A percentile compares a stretch with the other conserved stretches of the same genome.
Evolutionary conservation across 2,329 filamentous ascomycete species (phyloP).

Genomic region (Colletotrichum zoysiae): DNA sequence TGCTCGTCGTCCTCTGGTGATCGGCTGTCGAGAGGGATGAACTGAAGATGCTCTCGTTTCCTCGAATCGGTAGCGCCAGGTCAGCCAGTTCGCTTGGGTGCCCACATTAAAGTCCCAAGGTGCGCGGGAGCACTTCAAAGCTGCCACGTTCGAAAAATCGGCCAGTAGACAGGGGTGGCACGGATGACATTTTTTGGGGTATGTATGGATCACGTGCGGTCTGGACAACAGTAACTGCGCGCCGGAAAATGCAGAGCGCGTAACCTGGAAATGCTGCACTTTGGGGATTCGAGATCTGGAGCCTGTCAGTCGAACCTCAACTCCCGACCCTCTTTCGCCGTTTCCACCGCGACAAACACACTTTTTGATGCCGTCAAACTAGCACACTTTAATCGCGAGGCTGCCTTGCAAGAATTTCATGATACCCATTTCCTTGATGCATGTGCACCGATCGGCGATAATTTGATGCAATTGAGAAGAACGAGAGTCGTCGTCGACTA

Average conservation of each 20-base stretch:
- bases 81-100: conserved; percentile 35
- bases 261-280: conserved; percentile 5
- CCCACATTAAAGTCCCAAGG: conserved; percentile 41
- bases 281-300: conserved; percentile 5
- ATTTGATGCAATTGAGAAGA: conserved; percentile 24
- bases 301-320: neutral
- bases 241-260: conserved; percentile 27
- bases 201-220: conserved; percentile 36
- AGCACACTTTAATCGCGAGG: neutral
- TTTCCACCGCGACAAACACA: neutral
- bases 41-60: conserved; percentile 32
- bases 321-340: neutral
- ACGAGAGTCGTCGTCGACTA: conserved; percentile 2
- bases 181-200: neutral
- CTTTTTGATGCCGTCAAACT: neutral
- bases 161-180: conserved; percentile 47
- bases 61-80: conserved; percentile 39
- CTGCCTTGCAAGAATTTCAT: neutral
- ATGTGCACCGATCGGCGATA: neutral
- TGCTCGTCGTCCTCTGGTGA: conserved; percentile 20
- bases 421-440: conserved; percentile 27
- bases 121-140: conserved; percentile 52
- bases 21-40: conserved; percentile 26
- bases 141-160: conserved; percentile 66
- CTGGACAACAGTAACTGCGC: conserved; percentile 4